Evolutionary conservation across 1,139 yeast genomes (phyloP), one percentile per base, ranked within the genome.

Genomic region (Meyerozyma athensensis): DNA sequence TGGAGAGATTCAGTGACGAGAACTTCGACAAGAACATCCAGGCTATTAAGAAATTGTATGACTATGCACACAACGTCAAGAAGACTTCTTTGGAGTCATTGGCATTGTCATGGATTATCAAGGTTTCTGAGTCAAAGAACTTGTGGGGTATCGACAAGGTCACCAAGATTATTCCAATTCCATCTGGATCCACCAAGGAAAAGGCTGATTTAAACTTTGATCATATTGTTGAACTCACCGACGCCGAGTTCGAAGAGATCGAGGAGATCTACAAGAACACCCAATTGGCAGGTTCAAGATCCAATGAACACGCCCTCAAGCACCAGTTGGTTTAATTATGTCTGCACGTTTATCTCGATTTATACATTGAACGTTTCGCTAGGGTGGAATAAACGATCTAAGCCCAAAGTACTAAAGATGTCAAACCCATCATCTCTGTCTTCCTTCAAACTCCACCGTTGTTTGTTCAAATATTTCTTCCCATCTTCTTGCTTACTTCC

Each of bases 151-250:
- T 52, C 35, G 55, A 51, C 49, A 66, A 57, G 34, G 74, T 72
- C 42, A 76, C 87, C 12, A 68, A 65, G 39, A 69, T 86, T 36
- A 59, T 87, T 33, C 95, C 96, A 31, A 84, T 86, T 54, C 95
- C 95, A 18, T 81, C 89, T 38, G 79, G 86, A 7, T 72, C 87
- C 5, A 73, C 79, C 19, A 61, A 63, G 7, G 68, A 59, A 12
- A 78, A 85, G 53, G 77, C 82, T 20, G 67, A 69, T 36, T 82
- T 76, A 52, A 86, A 85, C 59, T 66, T 74, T 45, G 64, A 71
- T 6, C 48, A 46, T 28, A 56, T 63, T 17, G 57, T 77, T 31
- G 57, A 59, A 10, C 63, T 86, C 42, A 53, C 77, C 8, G 75
- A 69, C 22, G 72, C 54, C 1, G 87, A 82, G 44, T 69, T 81